Conservation (phyloP, 257 asterid species). For the Linaria vulgaris region DNA sequence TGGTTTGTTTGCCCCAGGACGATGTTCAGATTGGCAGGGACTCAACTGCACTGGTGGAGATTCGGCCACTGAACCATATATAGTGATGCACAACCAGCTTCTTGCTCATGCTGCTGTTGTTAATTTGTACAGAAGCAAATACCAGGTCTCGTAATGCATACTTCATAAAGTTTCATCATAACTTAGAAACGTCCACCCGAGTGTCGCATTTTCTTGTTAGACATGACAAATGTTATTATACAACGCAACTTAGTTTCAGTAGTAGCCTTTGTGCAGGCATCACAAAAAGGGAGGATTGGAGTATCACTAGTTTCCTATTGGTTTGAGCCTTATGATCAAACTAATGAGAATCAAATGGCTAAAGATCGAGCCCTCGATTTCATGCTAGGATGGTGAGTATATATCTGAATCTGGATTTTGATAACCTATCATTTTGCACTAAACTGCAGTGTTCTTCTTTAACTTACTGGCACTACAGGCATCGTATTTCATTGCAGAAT, state of each 20-base stretch:
- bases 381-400: slow-evolving; percentile 54
- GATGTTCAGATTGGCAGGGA: slow-evolving; percentile 38
- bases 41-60: slow-evolving; percentile 33
- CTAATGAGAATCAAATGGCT: slow-evolving; percentile 5
- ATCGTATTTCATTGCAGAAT: neutral
- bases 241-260: neutral
- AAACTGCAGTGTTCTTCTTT: neutral
- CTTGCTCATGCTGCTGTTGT: slow-evolving; percentile 44
- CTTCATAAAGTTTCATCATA: neutral
- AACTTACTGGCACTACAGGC: neutral
- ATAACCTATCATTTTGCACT: neutral
- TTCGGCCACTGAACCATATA: slow-evolving; percentile 48
- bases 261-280: slow-evolving; percentile 17
- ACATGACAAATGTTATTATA: no score
- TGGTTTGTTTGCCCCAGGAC: slow-evolving; percentile 44
- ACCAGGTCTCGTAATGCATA: slow-evolving; percentile 29
- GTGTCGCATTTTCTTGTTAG: neutral
- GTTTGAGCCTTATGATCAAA: slow-evolving; percentile 31
- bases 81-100: slow-evolving; percentile 38
- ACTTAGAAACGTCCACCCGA: neutral
- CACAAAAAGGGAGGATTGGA: slow-evolving; percentile 43
- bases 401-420: neutral
- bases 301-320: slow-evolving; percentile 36
- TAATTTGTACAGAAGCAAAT: slow-evolving; percentile 36
- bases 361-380: slow-evolving; percentile 42